phyloP scores from a whole-genome alignment of 1,284 basidiomycete genomes.

The Wolfiporia cocos region DNA sequence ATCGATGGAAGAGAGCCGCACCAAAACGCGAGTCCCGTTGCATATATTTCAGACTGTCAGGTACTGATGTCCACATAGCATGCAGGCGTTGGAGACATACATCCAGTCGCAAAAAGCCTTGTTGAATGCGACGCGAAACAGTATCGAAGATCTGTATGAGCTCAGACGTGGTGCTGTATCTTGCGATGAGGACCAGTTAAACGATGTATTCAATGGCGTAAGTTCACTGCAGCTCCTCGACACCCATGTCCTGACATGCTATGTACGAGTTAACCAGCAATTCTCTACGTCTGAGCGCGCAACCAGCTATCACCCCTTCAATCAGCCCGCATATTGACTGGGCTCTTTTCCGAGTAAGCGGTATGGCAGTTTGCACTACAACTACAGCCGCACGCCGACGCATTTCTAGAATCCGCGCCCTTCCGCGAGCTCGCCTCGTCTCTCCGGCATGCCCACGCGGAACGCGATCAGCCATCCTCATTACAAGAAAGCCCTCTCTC shows the following conservation, averaged over 20 bases:
- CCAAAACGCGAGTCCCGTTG: constrained; percentile 43
- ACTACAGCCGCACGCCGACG: no score
- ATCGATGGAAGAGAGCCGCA: constrained; percentile 50
- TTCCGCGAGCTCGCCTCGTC: constrained; percentile 38
- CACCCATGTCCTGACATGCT: no score
- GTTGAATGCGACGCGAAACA: constrained; percentile 50
- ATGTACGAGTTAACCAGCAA: constrained; percentile 11
- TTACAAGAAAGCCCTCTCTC: constrained; percentile 44
- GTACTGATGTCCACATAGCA: constrained; percentile 37
- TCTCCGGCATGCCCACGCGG: constrained; percentile 29
- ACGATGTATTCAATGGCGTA: no score
- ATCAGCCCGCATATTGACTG: constrained; percentile 45
- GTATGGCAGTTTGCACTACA: no score
- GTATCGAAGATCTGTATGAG: constrained; percentile 48
- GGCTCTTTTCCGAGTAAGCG: no score
- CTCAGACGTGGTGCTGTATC: constrained; percentile 33
- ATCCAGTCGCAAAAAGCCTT: constrained; percentile 52
- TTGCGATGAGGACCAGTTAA: constrained; percentile 26
- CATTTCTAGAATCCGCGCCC: constrained; percentile 38
- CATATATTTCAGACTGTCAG: neutral
- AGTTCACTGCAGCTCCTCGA: no score
- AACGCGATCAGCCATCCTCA: constrained; percentile 31
- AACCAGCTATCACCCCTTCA: constrained; percentile 30
- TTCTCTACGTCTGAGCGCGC: constrained; percentile 37
- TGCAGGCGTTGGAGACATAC: constrained; percentile 62